Conservation (phyloP, 2,329 filamentous ascomycete species). For the Fusarium tupiense region DNA sequence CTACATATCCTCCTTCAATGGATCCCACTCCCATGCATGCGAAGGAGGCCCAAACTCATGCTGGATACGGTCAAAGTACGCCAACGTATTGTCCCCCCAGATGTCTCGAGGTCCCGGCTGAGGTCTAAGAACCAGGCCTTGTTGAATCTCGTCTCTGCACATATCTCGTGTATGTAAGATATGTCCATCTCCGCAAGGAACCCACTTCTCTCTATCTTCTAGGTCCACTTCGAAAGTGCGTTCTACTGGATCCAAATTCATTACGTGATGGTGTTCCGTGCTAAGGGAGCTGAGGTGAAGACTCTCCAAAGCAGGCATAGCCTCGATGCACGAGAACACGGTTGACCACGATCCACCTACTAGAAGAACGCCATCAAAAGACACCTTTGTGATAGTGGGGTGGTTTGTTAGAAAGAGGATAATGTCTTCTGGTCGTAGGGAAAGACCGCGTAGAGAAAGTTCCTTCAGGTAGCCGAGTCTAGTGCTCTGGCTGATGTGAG, state of each 20-base stretch:
- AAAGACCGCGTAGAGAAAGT: not conserved
- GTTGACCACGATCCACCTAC: not conserved
- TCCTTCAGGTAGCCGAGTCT: not conserved
- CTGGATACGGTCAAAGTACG: not conserved
- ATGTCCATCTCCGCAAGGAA: not conserved
- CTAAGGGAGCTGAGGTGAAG: not conserved
- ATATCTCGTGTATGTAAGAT: not conserved
- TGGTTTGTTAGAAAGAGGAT: not conserved
- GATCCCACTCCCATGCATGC: not conserved
- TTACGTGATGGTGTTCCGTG: not conserved
- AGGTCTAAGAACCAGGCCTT: not conserved
- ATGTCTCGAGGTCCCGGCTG: not conserved
- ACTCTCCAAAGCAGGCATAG: not conserved
- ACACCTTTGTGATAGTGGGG: not conserved
- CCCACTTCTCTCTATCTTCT: not conserved
- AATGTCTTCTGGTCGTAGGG: not conserved
- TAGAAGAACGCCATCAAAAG: not conserved
- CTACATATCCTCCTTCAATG: not conserved
- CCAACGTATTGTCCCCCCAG: rapidly evolving
- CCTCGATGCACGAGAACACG: not conserved
- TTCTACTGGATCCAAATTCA: not conserved
- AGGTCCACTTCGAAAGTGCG: not conserved
- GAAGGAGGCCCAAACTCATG: not conserved
- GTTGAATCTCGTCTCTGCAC: not conserved
- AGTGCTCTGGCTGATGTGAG: not conserved